Conservation (phyloP, 805 yeast species). For the Komagataella populi region DNA sequence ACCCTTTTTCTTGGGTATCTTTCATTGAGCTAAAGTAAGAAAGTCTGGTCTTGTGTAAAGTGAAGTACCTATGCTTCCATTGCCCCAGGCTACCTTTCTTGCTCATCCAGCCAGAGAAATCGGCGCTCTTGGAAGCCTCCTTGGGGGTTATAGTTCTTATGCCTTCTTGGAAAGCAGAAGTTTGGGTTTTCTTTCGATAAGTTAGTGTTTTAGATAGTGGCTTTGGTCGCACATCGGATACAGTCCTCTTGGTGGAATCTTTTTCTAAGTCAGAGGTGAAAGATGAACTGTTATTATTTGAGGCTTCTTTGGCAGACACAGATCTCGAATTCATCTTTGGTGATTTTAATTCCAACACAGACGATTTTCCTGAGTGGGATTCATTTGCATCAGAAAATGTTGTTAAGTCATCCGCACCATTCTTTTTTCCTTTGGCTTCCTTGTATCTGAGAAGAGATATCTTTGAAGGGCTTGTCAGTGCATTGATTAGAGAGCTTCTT, state of each 20-base stretch:
- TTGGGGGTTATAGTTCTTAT: slow-evolving; percentile 62
- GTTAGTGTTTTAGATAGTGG: slow-evolving; percentile 31
- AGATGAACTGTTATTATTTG: slow-evolving; percentile 5
- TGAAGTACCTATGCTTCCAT: slow-evolving; percentile 82
- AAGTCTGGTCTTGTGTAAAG: slow-evolving; percentile 83
- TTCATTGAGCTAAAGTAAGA: slow-evolving; percentile 72
- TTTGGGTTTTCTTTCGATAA: slow-evolving; percentile 41
- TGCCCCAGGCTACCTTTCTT: slow-evolving; percentile 83
- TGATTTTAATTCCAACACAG: slow-evolving; percentile 3
- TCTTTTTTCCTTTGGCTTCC: not conserved
- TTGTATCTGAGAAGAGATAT: slow-evolving; percentile 1
- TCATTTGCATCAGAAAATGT: not conserved
- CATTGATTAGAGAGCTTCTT: slow-evolving; percentile 10
- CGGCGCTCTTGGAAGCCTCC: slow-evolving; percentile 66
- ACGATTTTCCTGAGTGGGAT: not conserved
- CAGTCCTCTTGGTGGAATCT: slow-evolving; percentile 23
- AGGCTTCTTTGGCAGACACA: slow-evolving; percentile 32
- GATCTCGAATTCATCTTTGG: slow-evolving; percentile 28
- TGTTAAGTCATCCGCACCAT: not conserved
- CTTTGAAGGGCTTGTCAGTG: slow-evolving; percentile 7
- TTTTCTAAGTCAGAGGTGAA: not conserved
- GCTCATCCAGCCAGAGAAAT: slow-evolving; percentile 89
- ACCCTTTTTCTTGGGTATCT: slow-evolving; percentile 79
- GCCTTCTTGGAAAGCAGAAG: slow-evolving; percentile 83
- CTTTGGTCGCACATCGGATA: slow-evolving; percentile 15